Base-by-base conservation (phyloP, 106 monocot species). In the Hemerocallis citrina region DNA sequence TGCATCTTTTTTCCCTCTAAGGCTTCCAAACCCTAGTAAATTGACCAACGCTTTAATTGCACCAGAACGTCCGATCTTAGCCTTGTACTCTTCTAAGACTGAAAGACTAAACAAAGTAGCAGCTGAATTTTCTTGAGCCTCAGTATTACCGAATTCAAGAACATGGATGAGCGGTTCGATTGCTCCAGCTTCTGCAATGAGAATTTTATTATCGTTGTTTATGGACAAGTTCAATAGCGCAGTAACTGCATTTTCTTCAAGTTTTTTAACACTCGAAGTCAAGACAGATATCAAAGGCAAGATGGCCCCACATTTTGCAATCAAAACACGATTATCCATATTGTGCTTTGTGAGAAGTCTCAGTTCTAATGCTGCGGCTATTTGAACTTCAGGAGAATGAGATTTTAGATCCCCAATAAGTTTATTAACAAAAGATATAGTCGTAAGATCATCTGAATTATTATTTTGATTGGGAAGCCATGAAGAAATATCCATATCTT, bases 191-290 rank as follows among this genome's bases (percentile, higher is more conserved):
- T 89, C 74, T 29, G 79, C 84, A 65, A 93, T 85, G 12, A 65
- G 49, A 49, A 32, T 27, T 62, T 89, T 93, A 64, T 88, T 88
- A 12, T 51, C 39, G 8, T 79, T 70, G 57, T 79, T 67, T 45
- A 93, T 85, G 11, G 93, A 88, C 38, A 93, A 64, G 63, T 93
- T 93, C 33, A 93, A 61, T 12, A 93, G 74, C 39, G 88, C 82
- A 34, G 93, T 93, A 20, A 93, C 93, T 13, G 88, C 79, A 73
- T 85, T 76, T 70, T 93, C 93, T 70, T 93, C 88, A 38, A 75
- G 57, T 34, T 57, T 61, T 59, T 71, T 80, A 15, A 55, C 52
- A 16, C 57, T 72, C 22, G 83, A 87, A 68, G 83, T 65, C 34
- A 88, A 52, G 56, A 93, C 71, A 16, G 71, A 64, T 34, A 93